Percentiles rank a stretch among this genome's conserved stretches.
phyloP scores from a whole-genome alignment of 2,329 filamentous ascomycete species.

The Penicillium hesseltinei region DNA sequence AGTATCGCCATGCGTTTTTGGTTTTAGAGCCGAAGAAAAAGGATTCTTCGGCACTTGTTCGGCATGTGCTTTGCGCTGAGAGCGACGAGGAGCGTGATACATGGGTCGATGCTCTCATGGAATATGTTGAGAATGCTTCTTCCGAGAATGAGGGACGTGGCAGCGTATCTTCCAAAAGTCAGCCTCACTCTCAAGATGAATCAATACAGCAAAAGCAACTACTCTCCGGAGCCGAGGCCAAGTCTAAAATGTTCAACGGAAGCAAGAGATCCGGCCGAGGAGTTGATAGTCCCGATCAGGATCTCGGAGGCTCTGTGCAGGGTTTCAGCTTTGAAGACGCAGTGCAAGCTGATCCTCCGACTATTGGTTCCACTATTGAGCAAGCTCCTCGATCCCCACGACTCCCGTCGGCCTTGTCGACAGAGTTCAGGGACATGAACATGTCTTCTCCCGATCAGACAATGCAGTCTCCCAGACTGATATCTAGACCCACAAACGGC shows the following conservation, averaged over 20 bases:
- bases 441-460: constrained; percentile 29
- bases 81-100: constrained; percentile 88
- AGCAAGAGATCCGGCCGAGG: constrained; percentile 33
- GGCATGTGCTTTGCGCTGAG: constrained; percentile 93
- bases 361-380: constrained; percentile 46
- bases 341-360: constrained; percentile 56
- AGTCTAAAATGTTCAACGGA: constrained; percentile 27
- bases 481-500: constrained; percentile 82
- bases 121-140: constrained; percentile 69
- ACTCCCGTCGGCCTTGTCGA: constrained; percentile 28
- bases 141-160: constrained; percentile 33
- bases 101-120: constrained; percentile 87
- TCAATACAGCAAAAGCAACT: constrained; percentile 18
- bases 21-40: constrained; percentile 96
- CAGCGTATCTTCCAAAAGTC: constrained; percentile 19
- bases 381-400: constrained; percentile 36
- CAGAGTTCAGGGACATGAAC: constrained; percentile 29
- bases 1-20: constrained; percentile 94
- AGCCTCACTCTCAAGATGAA: constrained; percentile 20
- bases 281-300: constrained; percentile 41
- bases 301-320: constrained; percentile 40
- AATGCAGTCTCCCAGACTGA: constrained; percentile 51
- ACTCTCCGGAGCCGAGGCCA: constrained; percentile 17
- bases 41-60: constrained; percentile 80
- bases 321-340: constrained; percentile 58